Base-by-base conservation (phyloP, 306 rosid genomes). In the Coriaria nepalensis region DNA sequence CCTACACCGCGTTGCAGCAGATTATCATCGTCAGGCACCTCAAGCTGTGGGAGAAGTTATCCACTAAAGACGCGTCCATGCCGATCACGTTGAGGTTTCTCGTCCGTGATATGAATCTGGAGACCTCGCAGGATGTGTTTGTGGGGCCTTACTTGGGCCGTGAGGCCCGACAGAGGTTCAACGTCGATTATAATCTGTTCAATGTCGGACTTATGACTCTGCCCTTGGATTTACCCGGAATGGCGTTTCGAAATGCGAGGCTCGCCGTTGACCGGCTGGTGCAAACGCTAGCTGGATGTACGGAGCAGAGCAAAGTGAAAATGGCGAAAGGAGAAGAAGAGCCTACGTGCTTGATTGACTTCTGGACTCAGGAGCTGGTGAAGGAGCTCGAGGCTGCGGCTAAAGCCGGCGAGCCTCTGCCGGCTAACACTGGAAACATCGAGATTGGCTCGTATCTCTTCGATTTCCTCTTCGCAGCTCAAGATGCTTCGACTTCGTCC, bases 401-500 rank as follows among this genome's bases (percentile, higher is more conserved):
- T 1, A 14, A 13, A 0, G 47, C 71, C 47, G 77, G 75, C 2
- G 55, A 13, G 0, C 5, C 69, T 0, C 33, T 49, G 50, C 74
- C 83, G 4, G 67, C 65, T 13, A 46, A 46, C 59, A 44, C 75
- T 47, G 53, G 61, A 8, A 54, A 84, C 56, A 29, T 39, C 15
- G 78, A 88, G 52, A 67, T 88, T 9, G 97, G 93, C 0, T 73
- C 81, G 0, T 76, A 78, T 52, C 71, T 90, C 5, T 90, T 90
- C 6, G 97, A 90, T 37, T 90, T 90, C 40, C 93, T 90, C 46
- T 90, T 84, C 36, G 97, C 95, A 0, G 73, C 97, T 1, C 94
- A 90, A 55, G 97, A 84, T 43, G 97, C 92, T 0, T 90, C 97
- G 1, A 90, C 87, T 0, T 90, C 97, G 8, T 90, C 97, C 11